phyloP scores from a whole-genome alignment of 1,139 yeast species.

The Candida sp. region DNA sequence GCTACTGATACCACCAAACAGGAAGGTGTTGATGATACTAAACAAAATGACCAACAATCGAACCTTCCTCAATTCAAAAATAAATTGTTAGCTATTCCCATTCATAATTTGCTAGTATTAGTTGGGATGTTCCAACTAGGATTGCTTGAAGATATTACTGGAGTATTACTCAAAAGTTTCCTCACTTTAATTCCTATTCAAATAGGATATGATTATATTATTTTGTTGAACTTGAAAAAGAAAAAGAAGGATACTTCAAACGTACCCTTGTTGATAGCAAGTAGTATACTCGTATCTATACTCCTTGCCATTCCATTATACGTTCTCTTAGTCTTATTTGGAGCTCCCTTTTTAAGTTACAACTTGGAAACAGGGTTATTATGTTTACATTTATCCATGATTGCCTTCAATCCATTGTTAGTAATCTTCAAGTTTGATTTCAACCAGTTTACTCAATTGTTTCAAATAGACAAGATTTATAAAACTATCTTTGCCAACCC shows the following conservation, averaged over 20 bases:
- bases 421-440: conserved; percentile 57
- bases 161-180: conserved; percentile 26
- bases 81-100: conserved; percentile 37
- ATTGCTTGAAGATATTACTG: conserved; percentile 25
- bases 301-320: conserved; percentile 52
- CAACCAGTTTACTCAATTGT: conserved; percentile 19
- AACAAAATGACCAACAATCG: neutral
- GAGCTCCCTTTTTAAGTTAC: conserved; percentile 73
- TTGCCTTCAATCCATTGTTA: conserved; percentile 64
- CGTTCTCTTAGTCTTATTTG: conserved; percentile 60
- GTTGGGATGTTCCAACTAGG: conserved; percentile 37
- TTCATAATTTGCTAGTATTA: conserved; percentile 43
- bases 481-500: conserved; percentile 28
- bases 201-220: conserved; percentile 24
- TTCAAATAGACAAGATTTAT: conserved; percentile 20
- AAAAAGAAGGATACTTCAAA: conserved; percentile 22
- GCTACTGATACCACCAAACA: conserved; percentile 1
- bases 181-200: conserved; percentile 22
- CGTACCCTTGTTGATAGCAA: conserved; percentile 26
- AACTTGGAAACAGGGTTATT: conserved; percentile 59
- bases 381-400: conserved; percentile 60
- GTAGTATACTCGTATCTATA: conserved; percentile 39
- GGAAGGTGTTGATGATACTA: neutral
- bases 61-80: conserved; percentile 19
- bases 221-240: conserved; percentile 18